phyloP scores from a whole-genome alignment of 805 yeast genomes.

The Spathaspora hagerdaliae region DNA sequence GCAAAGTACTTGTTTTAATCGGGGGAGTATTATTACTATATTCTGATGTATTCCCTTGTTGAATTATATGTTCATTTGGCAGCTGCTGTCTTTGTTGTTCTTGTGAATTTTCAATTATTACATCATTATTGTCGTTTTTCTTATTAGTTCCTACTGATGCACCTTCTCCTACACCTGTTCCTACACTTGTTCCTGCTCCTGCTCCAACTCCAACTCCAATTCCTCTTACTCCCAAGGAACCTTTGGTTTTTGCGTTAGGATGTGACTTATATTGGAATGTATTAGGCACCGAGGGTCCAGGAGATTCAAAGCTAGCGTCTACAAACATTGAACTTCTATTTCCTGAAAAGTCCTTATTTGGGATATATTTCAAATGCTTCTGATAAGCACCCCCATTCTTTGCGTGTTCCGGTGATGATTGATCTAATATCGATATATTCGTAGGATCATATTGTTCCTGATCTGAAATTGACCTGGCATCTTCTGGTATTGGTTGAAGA shows the following conservation, averaged over 20 bases:
- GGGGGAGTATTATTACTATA: slow-evolving; percentile 8
- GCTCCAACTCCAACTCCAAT: too few species aligned
- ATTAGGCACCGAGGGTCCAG: slow-evolving; percentile 33
- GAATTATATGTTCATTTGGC: neutral
- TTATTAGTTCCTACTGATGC: neutral
- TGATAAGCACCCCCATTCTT: slow-evolving; percentile 17
- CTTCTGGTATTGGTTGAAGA: neutral
- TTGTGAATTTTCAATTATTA: neutral
- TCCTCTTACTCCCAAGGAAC: slow-evolving; percentile 16
- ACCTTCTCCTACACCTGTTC: neutral
- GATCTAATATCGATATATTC: slow-evolving; percentile 3
- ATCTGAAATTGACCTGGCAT: neutral
- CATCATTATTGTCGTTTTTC: neutral
- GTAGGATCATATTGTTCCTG: neutral
- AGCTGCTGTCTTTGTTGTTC: neutral
- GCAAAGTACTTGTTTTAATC: slow-evolving; percentile 23
- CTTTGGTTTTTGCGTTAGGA: slow-evolving; percentile 41
- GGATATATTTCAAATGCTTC: slow-evolving; percentile 28
- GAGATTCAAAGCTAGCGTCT: slow-evolving; percentile 7
- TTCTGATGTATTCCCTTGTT: neutral
- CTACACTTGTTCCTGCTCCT: too few species aligned
- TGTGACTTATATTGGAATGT: slow-evolving; percentile 43
- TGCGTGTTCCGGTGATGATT: neutral
- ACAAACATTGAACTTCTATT: slow-evolving; percentile 10
- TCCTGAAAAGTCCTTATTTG: slow-evolving; percentile 27